These are phyloP conservation scores for Kuraishia piskuri DNA, from an alignment of 805 yeast species.

Conservation along the genomic window DNA sequence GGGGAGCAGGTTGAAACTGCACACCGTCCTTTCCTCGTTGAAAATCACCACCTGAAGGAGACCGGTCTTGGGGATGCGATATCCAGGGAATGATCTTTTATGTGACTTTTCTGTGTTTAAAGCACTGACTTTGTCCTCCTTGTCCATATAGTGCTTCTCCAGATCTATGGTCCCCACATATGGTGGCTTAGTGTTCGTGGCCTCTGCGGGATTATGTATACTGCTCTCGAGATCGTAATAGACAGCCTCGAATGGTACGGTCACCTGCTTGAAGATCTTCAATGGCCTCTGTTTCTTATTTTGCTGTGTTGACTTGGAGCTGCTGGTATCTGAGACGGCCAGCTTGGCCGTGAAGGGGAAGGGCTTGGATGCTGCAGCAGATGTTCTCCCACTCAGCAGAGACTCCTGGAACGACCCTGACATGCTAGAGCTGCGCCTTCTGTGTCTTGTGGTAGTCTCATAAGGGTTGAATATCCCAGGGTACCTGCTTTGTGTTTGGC, in stretches of 20 bases:
- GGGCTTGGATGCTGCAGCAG: conserved; percentile 11
- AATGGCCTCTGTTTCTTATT: background rate
- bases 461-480: background rate
- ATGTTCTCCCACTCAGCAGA: conserved; percentile 13
- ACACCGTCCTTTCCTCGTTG: conserved; percentile 19
- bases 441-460: background rate
- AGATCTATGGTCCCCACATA: conserved; percentile 23
- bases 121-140: conserved; percentile 8
- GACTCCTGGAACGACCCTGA: conserved; percentile 13
- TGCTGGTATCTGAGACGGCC: conserved; percentile 10
- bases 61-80: conserved; percentile 16
- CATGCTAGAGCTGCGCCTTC: conserved; percentile 3
- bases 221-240: conserved; percentile 13
- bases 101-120: background rate
- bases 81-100: conserved; percentile 21
- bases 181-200: conserved; percentile 11
- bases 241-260: conserved; percentile 16
- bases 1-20: conserved; percentile 16
- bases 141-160: conserved; percentile 14
- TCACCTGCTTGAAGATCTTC: conserved; percentile 6
- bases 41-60: conserved; percentile 20
- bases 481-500: background rate
- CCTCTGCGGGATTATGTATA: background rate
- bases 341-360: conserved; percentile 20
- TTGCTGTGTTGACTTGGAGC: background rate